Evolutionary conservation across 2,329 filamentous ascomycete species (phyloP), one percentile per base, ranked within the genome.

Genomic region (Trichoderma sp.): DNA sequence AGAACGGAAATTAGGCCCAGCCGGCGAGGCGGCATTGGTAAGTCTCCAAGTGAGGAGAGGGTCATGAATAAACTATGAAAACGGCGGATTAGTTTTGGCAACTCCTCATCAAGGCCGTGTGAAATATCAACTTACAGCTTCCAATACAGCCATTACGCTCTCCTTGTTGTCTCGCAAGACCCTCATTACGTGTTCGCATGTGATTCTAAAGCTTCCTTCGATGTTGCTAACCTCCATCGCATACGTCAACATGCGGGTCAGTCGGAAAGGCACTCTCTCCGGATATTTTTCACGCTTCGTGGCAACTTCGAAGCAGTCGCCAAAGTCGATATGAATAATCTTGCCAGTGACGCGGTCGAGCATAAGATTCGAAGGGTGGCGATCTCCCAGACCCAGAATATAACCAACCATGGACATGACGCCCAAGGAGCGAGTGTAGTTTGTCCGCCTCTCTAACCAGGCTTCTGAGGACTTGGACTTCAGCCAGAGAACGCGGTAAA

Each of bases 391-490:
- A 69, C 95, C 96, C 25, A 99, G 88, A 71, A 99, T 98, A 79
- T 99, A 99, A 71, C 95, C 95, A n/a, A 98, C 95, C 93, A 99
- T 99, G n/a, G 93, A 97, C 95, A 99, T 99, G 74, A 99, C 95
- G 73, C 93, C 95, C 2, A 99, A 85, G 1, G 94, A 98, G 68
- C 95, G 91, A 19, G 95, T 99, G 81, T 99, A 99, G 77, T 97
- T 99, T n/a, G 96, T 99, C 64, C 95, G 91, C 52, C 95, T 88
- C 79, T 98, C 95, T 37, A 99, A 89, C 95, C 95, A 99, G 2
- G 94, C 91, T 79, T 99, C 95, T 0, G 94, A 97, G 70, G 92
- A 97, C 84, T 97, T 97, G 76, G 93, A 97, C 87, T 99, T 99
- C 73, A 99, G 86, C 95, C 96, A 99, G 39, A 99, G 83, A 2